These are phyloP conservation scores for Aspergillus sp. DNA, from an alignment of 2,329 filamentous ascomycete genomes.

Conservation along the genomic window DNA sequence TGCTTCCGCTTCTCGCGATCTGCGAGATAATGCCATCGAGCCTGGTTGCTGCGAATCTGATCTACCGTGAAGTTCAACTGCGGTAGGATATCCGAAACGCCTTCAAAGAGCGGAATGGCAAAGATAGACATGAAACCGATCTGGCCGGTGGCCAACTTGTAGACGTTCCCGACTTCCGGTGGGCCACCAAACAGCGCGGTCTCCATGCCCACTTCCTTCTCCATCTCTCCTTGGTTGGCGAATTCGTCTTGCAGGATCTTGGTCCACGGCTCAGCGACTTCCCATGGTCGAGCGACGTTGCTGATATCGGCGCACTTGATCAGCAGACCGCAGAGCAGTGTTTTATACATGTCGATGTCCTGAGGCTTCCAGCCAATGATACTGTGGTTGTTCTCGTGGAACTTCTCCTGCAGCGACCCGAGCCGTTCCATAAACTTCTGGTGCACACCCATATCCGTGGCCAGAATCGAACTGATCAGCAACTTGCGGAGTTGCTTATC, in stretches of 20 bases:
- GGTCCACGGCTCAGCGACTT: conserved; percentile 81
- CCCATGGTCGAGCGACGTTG: conserved; percentile 83
- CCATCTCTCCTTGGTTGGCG: conserved; percentile 85
- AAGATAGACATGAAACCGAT: conserved; percentile 96
- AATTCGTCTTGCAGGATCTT: conserved; percentile 93
- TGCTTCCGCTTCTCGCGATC: conserved; percentile 23
- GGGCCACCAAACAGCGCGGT: conserved; percentile 75
- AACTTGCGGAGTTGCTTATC: conserved; percentile 73
- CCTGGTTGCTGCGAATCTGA: conserved; percentile 70
- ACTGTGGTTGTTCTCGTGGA: conserved; percentile 55
- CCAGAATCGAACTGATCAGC: conserved; percentile 95
- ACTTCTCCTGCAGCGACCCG: conserved; percentile 68
- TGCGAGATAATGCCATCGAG: conserved; percentile 50
- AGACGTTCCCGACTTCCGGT: conserved; percentile 70
- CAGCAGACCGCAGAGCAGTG: conserved; percentile 76
- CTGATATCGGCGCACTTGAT: conserved; percentile 99
- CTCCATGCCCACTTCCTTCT: conserved; percentile 74
- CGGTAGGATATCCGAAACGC: conserved; percentile 77
- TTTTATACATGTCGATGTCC: conserved; percentile 65
- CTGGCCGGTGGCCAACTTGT: conserved; percentile 78
- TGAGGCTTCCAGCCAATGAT: conserved; percentile 70
- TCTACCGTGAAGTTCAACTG: conserved; percentile 74
- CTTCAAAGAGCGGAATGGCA: conserved; percentile 82
- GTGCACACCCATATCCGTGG: conserved; percentile 95
- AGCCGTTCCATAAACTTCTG: conserved; percentile 94